Base-by-base conservation (phyloP, 345 rosid species). In the Salix dunnii region DNA sequence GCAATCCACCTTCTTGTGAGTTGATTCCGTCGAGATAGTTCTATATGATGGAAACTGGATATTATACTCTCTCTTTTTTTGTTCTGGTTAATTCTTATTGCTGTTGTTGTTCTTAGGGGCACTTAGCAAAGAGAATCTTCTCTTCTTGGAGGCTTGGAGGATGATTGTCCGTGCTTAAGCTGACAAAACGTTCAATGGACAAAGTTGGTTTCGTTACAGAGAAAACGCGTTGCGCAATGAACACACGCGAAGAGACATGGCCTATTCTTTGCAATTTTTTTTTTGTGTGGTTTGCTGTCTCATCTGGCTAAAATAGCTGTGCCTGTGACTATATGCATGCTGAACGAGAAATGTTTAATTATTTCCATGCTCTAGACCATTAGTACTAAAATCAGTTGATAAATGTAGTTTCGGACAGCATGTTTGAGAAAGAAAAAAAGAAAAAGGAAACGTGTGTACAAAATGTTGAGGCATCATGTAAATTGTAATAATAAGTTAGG, bases 151-250 rank as follows among this genome's bases (percentile, higher is more conserved):
- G 81, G 99, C 99, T 72, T 95, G 99, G 97, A 91, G 99, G 74
- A 90, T 96, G 16, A 91, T 95, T 80, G 99, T 93, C 78, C 97
- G 96, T 43, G 97, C 99, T 0, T 95, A 90, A 77, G 78, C 93
- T 20, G 99, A 95, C 79, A 95, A 95, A 78, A 89, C 88, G 62
- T 95, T 95, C 77, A 95, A 95, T 77, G 99, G 97, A 10, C 99
- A 95, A 81, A 91, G 96, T 83, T 93, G 99, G 99, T 95, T 95
- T 85, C 93, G 93, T 66, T 95, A 95, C 66, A 89, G 99, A 87
- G 98, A 95, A 83, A 83, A 88, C 81, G 98, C 97, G 12, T 77
- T 95, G 75, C 92, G 89, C 53, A 91, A 85, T 93, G 98, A 93
- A 90, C 81, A 87, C 87, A 7, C 81, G 97, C 72, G 90, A 93